Evolutionary conservation across 1,139 yeast species (phyloP).

Genomic region (Suhomyces wounanorum): DNA sequence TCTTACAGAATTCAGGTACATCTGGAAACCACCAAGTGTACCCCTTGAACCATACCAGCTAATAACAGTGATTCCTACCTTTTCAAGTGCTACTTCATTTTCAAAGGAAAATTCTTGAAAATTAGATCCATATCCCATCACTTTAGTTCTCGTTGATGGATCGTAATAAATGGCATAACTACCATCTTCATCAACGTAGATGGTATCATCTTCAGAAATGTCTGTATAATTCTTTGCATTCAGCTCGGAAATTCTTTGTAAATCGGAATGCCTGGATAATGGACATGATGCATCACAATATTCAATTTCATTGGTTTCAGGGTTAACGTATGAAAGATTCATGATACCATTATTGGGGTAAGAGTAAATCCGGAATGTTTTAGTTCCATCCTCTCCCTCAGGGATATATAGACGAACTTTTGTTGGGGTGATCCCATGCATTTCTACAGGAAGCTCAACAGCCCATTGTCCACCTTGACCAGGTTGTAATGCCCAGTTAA

Average conservation of each 20-base stretch:
- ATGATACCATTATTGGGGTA: slow-evolving; percentile 85
- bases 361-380: slow-evolving; percentile 71
- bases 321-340: slow-evolving; percentile 87
- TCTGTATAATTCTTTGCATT: slow-evolving; percentile 26
- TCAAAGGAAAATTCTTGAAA: slow-evolving; percentile 85
- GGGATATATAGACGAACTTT: slow-evolving; percentile 74
- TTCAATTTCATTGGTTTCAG: slow-evolving; percentile 53
- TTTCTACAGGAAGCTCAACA: slow-evolving; percentile 58
- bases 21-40: slow-evolving; percentile 70
- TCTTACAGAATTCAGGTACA: slow-evolving; percentile 62
- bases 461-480: slow-evolving; percentile 67
- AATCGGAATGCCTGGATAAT: slow-evolving; percentile 37
- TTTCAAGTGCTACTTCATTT: slow-evolving; percentile 62
- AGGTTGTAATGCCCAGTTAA: slow-evolving; percentile 61
- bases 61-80: slow-evolving; percentile 64
- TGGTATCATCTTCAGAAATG: slow-evolving; percentile 25
- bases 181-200: slow-evolving; percentile 40
- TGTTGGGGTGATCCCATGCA: slow-evolving; percentile 62
- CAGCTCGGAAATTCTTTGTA: slow-evolving; percentile 26
- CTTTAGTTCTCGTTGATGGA: slow-evolving; percentile 44
- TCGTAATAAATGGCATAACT: slow-evolving; percentile 41
- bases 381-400: slow-evolving; percentile 52
- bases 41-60: slow-evolving; percentile 72
- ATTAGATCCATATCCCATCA: slow-evolving; percentile 47
- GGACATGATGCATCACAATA: slow-evolving; percentile 93